Evolutionary conservation across 768 basidiomycete species (phyloP).

Genomic region (Clathrus columnatus): DNA sequence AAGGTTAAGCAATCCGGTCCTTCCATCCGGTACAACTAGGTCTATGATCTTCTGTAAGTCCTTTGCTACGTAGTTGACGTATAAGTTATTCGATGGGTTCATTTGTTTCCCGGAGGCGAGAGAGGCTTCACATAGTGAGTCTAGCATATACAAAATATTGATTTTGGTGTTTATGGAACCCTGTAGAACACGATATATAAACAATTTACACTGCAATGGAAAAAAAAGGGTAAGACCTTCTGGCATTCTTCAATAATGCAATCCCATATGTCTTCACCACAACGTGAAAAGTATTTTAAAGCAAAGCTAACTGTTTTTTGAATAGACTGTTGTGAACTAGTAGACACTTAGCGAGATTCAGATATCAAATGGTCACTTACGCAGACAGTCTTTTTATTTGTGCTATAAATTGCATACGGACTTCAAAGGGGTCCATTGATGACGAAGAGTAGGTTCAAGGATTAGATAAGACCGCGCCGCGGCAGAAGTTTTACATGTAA

Average conservation of each 20-base stretch:
- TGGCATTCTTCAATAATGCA: conserved; percentile 86
- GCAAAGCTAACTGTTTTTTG: conserved; percentile 82
- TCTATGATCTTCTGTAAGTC: conserved; percentile 75
- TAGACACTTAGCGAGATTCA: not conserved
- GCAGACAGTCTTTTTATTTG: conserved; percentile 58
- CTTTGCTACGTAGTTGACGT: conserved; percentile 69
- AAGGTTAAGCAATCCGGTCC: conserved; percentile 80
- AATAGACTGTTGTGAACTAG: conserved; percentile 77
- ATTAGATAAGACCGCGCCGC: no score
- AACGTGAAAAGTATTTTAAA: conserved; percentile 72
- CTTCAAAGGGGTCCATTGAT: conserved; percentile 64
- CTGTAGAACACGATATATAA: conserved; percentile 26
- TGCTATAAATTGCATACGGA: conserved; percentile 63
- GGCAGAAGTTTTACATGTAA: no score
- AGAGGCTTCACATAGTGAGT: conserved; percentile 76
- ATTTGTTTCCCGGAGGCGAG: conserved; percentile 33
- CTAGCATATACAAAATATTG: conserved; percentile 87
- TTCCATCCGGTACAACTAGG: conserved; percentile 80
- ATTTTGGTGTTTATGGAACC: conserved; percentile 87
- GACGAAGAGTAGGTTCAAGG: not conserved
- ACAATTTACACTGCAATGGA: not conserved
- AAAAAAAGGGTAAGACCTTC: conserved; percentile 42
- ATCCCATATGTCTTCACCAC: conserved; percentile 92
- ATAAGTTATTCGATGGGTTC: conserved; percentile 30
- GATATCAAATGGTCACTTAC: conserved; percentile 29